Evolutionary conservation across 192 early-diverging fungal species (phyloP).

Genomic region (Diversispora eburnea): DNA sequence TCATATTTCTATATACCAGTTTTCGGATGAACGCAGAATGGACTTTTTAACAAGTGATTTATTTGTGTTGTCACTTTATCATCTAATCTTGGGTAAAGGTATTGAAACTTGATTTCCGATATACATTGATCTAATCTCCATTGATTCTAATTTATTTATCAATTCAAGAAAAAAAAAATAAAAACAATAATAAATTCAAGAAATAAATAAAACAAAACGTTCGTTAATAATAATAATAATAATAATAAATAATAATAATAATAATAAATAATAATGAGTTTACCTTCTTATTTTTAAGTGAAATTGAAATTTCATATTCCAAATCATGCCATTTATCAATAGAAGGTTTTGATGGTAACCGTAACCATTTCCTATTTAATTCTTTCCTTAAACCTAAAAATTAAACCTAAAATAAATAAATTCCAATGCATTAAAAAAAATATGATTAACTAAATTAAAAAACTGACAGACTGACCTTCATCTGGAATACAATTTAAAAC

Average conservation of each 20-base stretch:
- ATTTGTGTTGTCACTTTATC: constrained; percentile 85
- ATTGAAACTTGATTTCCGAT: constrained; percentile 85
- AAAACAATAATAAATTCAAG: too few relatives aligned
- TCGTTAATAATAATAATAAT: too few relatives aligned
- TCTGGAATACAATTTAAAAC: constrained; percentile 77
- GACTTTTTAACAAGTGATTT: constrained; percentile 94
- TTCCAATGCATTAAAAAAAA: not conserved
- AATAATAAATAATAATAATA: too few relatives aligned
- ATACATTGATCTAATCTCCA: constrained; percentile 39
- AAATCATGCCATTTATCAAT: constrained; percentile 49
- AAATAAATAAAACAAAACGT: too few relatives aligned
- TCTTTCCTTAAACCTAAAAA: constrained; percentile 30
- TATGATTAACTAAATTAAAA: not conserved
- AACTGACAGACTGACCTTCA: constrained; percentile 44
- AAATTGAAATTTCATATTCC: not conserved
- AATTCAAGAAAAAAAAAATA: too few relatives aligned
- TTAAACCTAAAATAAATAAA: not conserved
- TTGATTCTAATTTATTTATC: not conserved
- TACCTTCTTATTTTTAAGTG: too few relatives aligned
- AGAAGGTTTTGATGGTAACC: constrained; percentile 27
- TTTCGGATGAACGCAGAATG: constrained; percentile 96
- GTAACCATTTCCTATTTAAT: constrained; percentile 45
- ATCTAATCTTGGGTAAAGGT: constrained; percentile 90
- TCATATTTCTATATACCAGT: constrained; percentile 52
- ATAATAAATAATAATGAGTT: too few relatives aligned